Conservation (phyloP, 1,284 basidiomycete species). For the Malassezia furfur region DNA sequence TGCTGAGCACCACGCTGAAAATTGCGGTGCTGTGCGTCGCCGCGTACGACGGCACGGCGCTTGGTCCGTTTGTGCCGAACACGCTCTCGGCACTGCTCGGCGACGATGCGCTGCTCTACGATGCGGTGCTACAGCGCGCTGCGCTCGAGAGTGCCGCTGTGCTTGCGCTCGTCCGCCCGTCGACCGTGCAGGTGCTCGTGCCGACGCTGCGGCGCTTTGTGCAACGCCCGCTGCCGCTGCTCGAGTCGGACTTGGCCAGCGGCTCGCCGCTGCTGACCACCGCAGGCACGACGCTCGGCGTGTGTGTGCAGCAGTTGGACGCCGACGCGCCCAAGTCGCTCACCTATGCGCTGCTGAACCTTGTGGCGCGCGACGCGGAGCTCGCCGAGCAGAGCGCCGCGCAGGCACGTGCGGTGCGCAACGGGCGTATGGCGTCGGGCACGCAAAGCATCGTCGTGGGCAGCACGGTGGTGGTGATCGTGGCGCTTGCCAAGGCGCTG, state of each 20-base stretch:
- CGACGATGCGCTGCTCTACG: slow-evolving; percentile 67
- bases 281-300: slow-evolving; percentile 76
- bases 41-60: slow-evolving; percentile 55
- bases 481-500: slow-evolving; percentile 37
- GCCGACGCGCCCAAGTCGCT: slow-evolving; percentile 88
- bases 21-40: slow-evolving; percentile 73
- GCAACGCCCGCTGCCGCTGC: slow-evolving; percentile 74
- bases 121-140: slow-evolving; percentile 71
- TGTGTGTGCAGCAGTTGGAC: slow-evolving; percentile 74
- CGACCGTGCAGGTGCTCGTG: slow-evolving; percentile 66
- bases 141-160: slow-evolving; percentile 70
- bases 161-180: slow-evolving; percentile 72
- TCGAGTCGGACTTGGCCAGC: slow-evolving; percentile 57
- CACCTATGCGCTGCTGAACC: slow-evolving; percentile 88
- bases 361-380: slow-evolving; percentile 63
- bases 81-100: slow-evolving; percentile 68
- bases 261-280: slow-evolving; percentile 69
- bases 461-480: slow-evolving; percentile 60
- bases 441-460: slow-evolving; percentile 71
- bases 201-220: slow-evolving; percentile 76
- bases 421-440: slow-evolving; percentile 22
- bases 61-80: slow-evolving; percentile 61
- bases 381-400: slow-evolving; percentile 25
- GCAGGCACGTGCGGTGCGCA: slow-evolving; percentile 19
- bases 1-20: slow-evolving; percentile 57